Evolutionary conservation across 768 basidiomycete genomes (phyloP), one percentile per base, ranked within the genome.

Genomic region (Trametes gibbosa): DNA sequence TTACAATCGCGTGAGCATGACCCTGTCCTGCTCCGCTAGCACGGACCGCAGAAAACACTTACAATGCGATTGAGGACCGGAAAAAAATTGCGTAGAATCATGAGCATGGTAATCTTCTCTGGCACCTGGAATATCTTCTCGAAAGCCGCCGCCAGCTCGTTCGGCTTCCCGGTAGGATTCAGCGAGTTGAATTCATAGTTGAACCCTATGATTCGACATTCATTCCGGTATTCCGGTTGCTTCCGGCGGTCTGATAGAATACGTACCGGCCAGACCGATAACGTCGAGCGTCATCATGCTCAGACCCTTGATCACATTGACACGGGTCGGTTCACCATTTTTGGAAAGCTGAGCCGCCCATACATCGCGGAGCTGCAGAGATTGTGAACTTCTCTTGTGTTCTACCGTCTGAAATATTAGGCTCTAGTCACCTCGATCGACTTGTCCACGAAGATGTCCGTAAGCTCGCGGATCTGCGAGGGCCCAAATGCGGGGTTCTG

Each of bases 401-500:
- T 7, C 4, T 24, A 3, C 35, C 48, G 2, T 5, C 19, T 4
- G 25, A 23, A 46, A 25, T 14, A 25, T 13, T 9, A 35, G 32
- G 48, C 16, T 10, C 21, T 16, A 40, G n/a, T 1, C 2, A 82
- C 84, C 68, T 81, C 70, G 0, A 77, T 64, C 0, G 85, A 72
- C 67, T 85, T 87, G 0, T 79, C 76, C 2, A 84, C 62, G 61
- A 88, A 86, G 16, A 83, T 81, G 12, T 76, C 75, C 0, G 83
- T 84, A 9, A 87, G 66, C 45, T 80, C 81, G 2, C 85, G 75
- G 32, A 87, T 76, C 63, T 86, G 84, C 1, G 77, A 70, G 1
- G 77, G 75, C 2, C 85, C 84, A 62, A 89, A 89, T 0, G 85
- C 85, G 21, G 86, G 86, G 63, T 87, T 88, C 86, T 78, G 50